Conservation (phyloP, 208 protist genomes). For the Leptomonas seymouri region DNA sequence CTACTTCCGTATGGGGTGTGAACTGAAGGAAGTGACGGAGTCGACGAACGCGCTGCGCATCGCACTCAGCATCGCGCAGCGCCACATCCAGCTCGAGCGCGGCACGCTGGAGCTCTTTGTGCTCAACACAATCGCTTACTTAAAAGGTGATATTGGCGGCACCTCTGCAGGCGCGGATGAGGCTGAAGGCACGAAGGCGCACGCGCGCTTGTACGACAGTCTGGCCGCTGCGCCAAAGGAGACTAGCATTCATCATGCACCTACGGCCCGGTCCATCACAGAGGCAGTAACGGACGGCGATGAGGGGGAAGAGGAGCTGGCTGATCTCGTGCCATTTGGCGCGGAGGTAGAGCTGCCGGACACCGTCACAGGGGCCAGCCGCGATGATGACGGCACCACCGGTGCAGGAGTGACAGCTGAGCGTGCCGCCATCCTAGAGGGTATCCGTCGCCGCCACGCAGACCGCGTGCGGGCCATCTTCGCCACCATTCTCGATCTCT, state of each 20-base stretch:
- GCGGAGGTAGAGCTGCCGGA: constrained; percentile 34
- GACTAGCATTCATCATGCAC: constrained; percentile 39
- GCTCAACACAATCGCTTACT: constrained; percentile 77
- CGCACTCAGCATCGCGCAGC: constrained; percentile 78
- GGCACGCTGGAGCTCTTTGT: constrained; percentile 73
- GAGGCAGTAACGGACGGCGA: constrained; percentile 17
- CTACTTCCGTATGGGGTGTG: constrained; percentile 88
- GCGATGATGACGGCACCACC: not conserved
- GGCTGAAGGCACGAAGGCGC: constrained; percentile 19
- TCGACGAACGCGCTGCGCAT: constrained; percentile 83
- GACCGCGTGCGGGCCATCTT: constrained; percentile 78
- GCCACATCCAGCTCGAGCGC: constrained; percentile 65
- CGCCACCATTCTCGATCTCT: constrained; percentile 59
- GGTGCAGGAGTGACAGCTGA: too few relatives aligned
- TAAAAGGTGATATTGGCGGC: constrained; percentile 72
- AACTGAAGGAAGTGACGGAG: constrained; percentile 86
- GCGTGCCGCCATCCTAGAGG: constrained; percentile 11
- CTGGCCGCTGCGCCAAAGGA: constrained; percentile 29
- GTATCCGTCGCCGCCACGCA: constrained; percentile 62
- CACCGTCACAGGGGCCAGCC: not conserved
- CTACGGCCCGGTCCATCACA: constrained; percentile 24
- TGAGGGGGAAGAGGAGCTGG: constrained; percentile 30
- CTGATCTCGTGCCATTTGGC: constrained; percentile 37
- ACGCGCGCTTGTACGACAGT: constrained; percentile 35
- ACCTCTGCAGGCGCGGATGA: constrained; percentile 39